Base-by-base conservation (phyloP, 768 basidiomycete species). In the Boletus barrowsii region DNA sequence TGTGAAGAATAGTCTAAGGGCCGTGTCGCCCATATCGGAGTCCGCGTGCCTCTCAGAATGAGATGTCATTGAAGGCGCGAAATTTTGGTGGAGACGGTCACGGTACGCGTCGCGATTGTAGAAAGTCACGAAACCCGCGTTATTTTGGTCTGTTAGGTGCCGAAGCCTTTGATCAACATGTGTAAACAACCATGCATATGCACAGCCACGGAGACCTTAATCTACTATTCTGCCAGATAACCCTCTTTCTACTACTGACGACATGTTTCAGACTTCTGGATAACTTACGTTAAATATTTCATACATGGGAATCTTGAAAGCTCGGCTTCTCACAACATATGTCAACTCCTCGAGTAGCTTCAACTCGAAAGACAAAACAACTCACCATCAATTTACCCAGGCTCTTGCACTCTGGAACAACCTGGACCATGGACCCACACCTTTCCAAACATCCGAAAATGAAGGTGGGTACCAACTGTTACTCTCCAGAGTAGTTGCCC, bases 401-500 rank as follows among this genome's bases (percentile, higher is more conserved):
- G 72, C 74, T 59, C 93, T 78, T 10, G 92, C 95, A 67, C 86
- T 97, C 72, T 93, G 90, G 83, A 98, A 98, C 62, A 98, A 68
- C 68, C 80, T 84, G 74, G 97, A 94, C 97, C 97, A 99, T 2
- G 97, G 97, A 4, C 95, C 94, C 29, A 78, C 75, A 11, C 88
- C 86, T 33, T 80, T 74, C 91, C 91, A 93, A 20, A 73, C 63
- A 26, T 79, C 75, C 35, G 69, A 70, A 57, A 87, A 69, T 29
- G 76, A 73, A 7, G 75, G 61, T 2, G 93, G 88, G 71, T 87
- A 91, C 95, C 95, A 99, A 63, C 93, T 95, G 66, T 95, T 97
- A 63, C 87, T 88, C 64, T 90, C 89, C 53, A 90, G 64, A 30
- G 83, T 78, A 18, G 83, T 80, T 6, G 90, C 88, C 15, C 96